Evolutionary conservation across 169 alveolate genomes (phyloP).

Genomic region (Plasmodium fragile): DNA sequence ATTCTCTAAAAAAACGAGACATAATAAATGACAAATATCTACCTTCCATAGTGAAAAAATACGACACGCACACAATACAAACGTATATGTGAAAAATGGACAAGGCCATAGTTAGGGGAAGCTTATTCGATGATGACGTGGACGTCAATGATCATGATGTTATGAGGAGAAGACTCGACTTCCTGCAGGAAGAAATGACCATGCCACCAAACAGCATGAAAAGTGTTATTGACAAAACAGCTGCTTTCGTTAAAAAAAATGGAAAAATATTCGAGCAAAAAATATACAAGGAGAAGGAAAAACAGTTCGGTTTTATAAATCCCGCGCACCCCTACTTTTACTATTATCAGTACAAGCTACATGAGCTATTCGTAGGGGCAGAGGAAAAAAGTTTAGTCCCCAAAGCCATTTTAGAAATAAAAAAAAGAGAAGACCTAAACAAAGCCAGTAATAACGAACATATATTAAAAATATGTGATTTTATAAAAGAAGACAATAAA

Average conservation of each 20-base stretch:
- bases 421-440: constrained; percentile 77
- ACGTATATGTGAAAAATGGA: constrained; percentile 27
- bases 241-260: constrained; percentile 93
- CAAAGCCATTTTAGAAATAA: constrained; percentile 80
- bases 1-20: neutral
- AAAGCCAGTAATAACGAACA: constrained; percentile 66
- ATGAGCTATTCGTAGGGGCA: constrained; percentile 80
- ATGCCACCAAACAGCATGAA: constrained; percentile 92
- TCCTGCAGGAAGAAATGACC: constrained; percentile 81
- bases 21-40: neutral
- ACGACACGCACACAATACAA: neutral
- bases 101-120: constrained; percentile 31
- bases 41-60: neutral
- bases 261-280: constrained; percentile 92
- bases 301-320: constrained; percentile 87
- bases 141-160: constrained; percentile 37
- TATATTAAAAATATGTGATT: constrained; percentile 78
- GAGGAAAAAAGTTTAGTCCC: constrained; percentile 71
- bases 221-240: constrained; percentile 92
- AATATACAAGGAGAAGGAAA: constrained; percentile 85
- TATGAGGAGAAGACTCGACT: constrained; percentile 28
- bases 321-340: constrained; percentile 89
- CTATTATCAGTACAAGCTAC: constrained; percentile 87
- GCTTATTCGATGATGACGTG: constrained; percentile 65
- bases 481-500: constrained; percentile 76